Evolutionary conservation across 1,139 yeast genomes (phyloP).

Genomic region (Saccharomycopsis hybrid): DNA sequence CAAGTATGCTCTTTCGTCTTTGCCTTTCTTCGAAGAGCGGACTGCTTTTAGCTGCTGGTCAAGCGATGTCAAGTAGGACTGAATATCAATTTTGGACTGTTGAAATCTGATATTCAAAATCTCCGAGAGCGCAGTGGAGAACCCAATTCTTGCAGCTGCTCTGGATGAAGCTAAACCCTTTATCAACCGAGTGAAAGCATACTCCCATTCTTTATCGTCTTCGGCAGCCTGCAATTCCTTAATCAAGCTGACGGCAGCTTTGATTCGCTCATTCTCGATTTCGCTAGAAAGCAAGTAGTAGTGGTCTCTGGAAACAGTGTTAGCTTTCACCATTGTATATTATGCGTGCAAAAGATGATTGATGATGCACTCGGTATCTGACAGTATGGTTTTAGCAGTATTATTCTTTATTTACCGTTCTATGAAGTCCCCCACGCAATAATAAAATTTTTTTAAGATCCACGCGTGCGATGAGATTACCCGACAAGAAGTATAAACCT

Average conservation of each 20-base stretch:
- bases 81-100: slow-evolving; percentile 32
- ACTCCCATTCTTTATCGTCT: slow-evolving; percentile 62
- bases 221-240: slow-evolving; percentile 43
- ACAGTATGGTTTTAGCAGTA: too few relatives aligned
- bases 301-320: slow-evolving; percentile 39
- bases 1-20: slow-evolving; percentile 70
- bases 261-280: slow-evolving; percentile 55
- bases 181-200: slow-evolving; percentile 70
- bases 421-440: too few relatives aligned
- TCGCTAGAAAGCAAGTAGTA: slow-evolving; percentile 79
- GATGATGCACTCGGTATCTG: too few relatives aligned
- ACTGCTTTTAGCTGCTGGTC: slow-evolving; percentile 23
- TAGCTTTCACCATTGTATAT: slow-evolving; percentile 6
- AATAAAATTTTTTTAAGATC: too few relatives aligned
- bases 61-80: slow-evolving; percentile 21
- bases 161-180: slow-evolving; percentile 78
- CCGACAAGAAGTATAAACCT: too few relatives aligned
- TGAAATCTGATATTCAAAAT: slow-evolving; percentile 42
- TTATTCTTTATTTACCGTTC: too few relatives aligned
- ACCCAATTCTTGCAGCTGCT: slow-evolving; percentile 82
- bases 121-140: slow-evolving; percentile 83
- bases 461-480: too few relatives aligned
- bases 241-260: slow-evolving; percentile 64
- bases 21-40: slow-evolving; percentile 45
- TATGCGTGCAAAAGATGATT: too few relatives aligned